Evolutionary conservation across 257 asterid genomes (phyloP).

Genomic region (Fraxinus excelsior): DNA sequence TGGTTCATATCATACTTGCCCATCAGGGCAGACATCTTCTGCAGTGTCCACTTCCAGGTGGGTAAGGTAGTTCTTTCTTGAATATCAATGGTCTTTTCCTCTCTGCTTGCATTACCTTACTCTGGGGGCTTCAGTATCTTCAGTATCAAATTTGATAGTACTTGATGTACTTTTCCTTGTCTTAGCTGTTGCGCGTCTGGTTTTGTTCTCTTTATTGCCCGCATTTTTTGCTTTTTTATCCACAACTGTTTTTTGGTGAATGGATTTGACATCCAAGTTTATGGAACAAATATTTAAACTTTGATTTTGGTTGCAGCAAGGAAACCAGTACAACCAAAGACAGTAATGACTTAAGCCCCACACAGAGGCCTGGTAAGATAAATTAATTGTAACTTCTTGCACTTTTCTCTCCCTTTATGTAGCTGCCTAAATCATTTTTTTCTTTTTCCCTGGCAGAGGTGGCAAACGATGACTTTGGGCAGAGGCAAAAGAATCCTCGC

Average conservation of each 20-base stretch:
- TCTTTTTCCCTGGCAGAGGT: constrained; percentile 40
- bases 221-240: not conserved
- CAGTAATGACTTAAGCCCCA: constrained; percentile 56
- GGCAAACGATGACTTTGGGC: constrained; percentile 68
- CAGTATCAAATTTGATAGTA: not conserved
- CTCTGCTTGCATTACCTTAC: not conserved
- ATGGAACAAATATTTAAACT: not conserved
- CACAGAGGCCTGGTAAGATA: constrained; percentile 73
- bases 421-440: not conserved
- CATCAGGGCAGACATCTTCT: constrained; percentile 67
- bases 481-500: constrained; percentile 89
- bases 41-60: constrained; percentile 59
- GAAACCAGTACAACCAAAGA: constrained; percentile 57
- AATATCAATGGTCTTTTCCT: not conserved
- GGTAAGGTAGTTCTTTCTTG: constrained; percentile 19
- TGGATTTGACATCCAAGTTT: not conserved
- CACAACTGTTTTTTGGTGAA: not conserved
- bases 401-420: constrained; percentile 10
- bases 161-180: not conserved
- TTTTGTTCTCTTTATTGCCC: not conserved
- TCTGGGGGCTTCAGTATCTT: not conserved
- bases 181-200: not conserved
- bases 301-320: constrained; percentile 54
- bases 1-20: constrained; percentile 71
- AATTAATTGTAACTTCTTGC: not conserved